Evolutionary conservation across 805 yeast genomes (phyloP), one percentile per base, ranked within the genome.

Genomic region (Ogataea dorogensis): DNA sequence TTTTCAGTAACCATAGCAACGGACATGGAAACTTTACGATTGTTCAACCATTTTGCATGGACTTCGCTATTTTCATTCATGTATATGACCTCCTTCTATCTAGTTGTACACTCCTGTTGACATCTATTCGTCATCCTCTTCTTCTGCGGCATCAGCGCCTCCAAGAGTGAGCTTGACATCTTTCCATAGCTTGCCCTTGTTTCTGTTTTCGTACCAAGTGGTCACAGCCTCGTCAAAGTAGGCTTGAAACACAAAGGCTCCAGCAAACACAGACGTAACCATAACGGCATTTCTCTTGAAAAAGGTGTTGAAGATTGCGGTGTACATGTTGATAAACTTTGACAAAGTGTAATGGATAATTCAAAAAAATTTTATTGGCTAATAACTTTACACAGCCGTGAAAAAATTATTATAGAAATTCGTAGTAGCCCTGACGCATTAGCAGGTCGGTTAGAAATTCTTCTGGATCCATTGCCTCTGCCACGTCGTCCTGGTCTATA

Each of bases 271-370:
- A 45, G 93, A 71, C 49, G 86, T 86, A 45, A 89, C 95, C 66
- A 75, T 86, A 46, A 83, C 71, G 31, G 97, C 77, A 79, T 91
- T 89, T 76, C 96, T 86, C 77, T 86, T 86, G 76, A 86, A 81
- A 38, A 83, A 53, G 23, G 71, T 64, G 75, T 79, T 81, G 76
- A 76, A 79, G 44, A 79, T 55, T 29, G 76, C 61, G 28, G 82
- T 58, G 51, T 50, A 57, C 41, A 43, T 34, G 39, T 35, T 35
- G 33, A 35, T 30, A 24, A 33, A 33, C 27, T 27, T 26, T 20
- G n/a, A 20, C 20, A 27, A 29, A 35, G 37, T 27, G 39, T 35
- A 35, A 29, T 35, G 30, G 12, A 24, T 35, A 35, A 35, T 35
- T 46, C 42, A 46, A 34, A 26, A 20, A 29, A 24, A 13, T 31